Percentiles rank a stretch among this genome's conserved stretches.
Evolutionary conservation across 2,329 filamentous ascomycete species (phyloP).

Genomic region (Curvularia sp.): DNA sequence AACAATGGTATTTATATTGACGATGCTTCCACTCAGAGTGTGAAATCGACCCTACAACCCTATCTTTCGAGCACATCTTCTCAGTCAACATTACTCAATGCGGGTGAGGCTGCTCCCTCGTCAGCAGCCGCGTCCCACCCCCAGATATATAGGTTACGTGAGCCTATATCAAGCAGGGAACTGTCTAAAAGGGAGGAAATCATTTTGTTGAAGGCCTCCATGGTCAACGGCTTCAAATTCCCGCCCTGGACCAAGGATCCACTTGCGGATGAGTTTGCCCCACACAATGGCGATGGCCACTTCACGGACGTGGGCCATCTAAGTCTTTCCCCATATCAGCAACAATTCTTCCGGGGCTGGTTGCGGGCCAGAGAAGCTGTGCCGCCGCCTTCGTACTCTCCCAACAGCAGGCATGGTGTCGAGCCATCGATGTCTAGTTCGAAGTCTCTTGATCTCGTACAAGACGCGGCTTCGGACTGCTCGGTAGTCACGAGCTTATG

Average conservation of each 20-base stretch:
- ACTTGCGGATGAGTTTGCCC: slow-evolving; percentile 69
- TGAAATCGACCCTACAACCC: not conserved
- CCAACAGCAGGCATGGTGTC: slow-evolving; percentile 35
- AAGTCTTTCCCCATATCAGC: slow-evolving; percentile 76
- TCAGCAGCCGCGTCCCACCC: slow-evolving; percentile 24
- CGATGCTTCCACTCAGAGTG: not conserved
- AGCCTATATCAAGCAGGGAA: slow-evolving; percentile 64
- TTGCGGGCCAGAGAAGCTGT: slow-evolving; percentile 75
- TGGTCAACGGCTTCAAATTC: slow-evolving; percentile 82
- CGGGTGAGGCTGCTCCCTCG: slow-evolving; percentile 3
- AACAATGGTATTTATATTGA: not conserved
- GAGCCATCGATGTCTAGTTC: slow-evolving; percentile 64
- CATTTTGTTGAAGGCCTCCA: slow-evolving; percentile 77
- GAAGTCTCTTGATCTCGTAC: slow-evolving; percentile 79
- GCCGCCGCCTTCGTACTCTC: slow-evolving; percentile 53
- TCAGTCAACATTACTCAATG: not conserved
- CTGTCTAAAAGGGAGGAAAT: slow-evolving; percentile 76
- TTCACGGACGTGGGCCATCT: slow-evolving; percentile 75
- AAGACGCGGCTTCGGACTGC: slow-evolving; percentile 95
- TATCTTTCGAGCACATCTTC: not conserved
- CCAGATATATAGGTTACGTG: slow-evolving; percentile 49
- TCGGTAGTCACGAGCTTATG: slow-evolving; percentile 96
- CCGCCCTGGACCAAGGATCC: slow-evolving; percentile 77
- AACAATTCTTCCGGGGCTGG: slow-evolving; percentile 82
- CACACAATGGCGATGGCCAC: slow-evolving; percentile 56